Percentiles rank a stretch among this genome's conserved stretches.
Evolutionary conservation across 2,329 filamentous ascomycete genomes (phyloP).

Genomic region (Coleophoma cylindrospora): DNA sequence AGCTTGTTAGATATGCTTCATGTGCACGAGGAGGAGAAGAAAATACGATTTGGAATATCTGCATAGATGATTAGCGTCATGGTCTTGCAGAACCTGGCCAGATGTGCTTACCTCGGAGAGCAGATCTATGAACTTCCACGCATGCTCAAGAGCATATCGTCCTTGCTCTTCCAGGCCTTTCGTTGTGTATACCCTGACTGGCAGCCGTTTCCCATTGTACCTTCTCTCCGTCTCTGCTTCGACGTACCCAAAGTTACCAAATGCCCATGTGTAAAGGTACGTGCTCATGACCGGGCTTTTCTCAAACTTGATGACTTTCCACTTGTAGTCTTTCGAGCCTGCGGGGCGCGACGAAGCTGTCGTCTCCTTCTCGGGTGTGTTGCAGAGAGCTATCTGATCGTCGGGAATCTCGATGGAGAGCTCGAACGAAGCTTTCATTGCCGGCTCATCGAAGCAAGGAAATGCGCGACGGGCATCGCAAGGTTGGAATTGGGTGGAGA

Average conservation of each 20-base stretch:
- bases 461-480: slow-evolving; percentile 61
- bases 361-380: slow-evolving; percentile 53
- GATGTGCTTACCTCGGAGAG: too few relatives aligned
- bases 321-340: background rate
- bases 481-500: slow-evolving; percentile 35
- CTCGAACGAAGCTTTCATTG: slow-evolving; percentile 67
- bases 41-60: too few relatives aligned
- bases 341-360: background rate
- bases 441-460: slow-evolving; percentile 71
- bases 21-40: slow-evolving; percentile 63
- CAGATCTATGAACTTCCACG: slow-evolving; percentile 24
- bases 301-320: slow-evolving; percentile 87
- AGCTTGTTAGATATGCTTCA: slow-evolving; percentile 92
- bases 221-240: slow-evolving; percentile 63
- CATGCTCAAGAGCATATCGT: slow-evolving; percentile 83
- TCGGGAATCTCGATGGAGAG: slow-evolving; percentile 65
- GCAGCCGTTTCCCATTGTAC: slow-evolving; percentile 65
- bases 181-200: slow-evolving; percentile 89
- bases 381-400: slow-evolving; percentile 81
- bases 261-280: slow-evolving; percentile 88
- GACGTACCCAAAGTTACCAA: slow-evolving; percentile 90
- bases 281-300: slow-evolving; percentile 93
- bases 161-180: slow-evolving; percentile 86
- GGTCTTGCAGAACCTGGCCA: too few relatives aligned
- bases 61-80: too few relatives aligned